Conservation (phyloP, 2,329 filamentous ascomycete genomes). For the Pestalotiopsis sp. region DNA sequence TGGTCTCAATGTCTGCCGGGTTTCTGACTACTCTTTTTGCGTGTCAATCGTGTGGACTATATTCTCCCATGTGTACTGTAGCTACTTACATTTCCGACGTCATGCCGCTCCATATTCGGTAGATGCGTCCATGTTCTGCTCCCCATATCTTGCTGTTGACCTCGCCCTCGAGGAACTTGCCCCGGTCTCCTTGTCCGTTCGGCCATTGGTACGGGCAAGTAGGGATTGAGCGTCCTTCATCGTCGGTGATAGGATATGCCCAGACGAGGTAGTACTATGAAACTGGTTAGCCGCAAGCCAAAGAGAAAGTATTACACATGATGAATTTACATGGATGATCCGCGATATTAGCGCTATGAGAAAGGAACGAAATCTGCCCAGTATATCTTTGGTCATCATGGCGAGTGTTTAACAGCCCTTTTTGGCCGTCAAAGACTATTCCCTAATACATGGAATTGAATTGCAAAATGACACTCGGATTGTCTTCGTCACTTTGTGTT, state of each 20-base stretch:
- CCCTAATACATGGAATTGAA: no score
- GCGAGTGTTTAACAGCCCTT: no score
- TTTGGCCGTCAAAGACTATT: no score
- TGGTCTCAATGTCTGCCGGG: constrained; percentile 35
- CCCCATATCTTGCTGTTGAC: constrained; percentile 36
- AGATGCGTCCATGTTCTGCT: constrained; percentile 35
- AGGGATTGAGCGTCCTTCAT: constrained; percentile 16
- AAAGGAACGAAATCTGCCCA: no score
- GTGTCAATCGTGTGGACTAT: neutral
- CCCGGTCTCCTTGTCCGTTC: constrained; percentile 41
- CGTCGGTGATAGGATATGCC: neutral
- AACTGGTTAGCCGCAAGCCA: neutral
- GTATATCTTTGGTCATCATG: no score
- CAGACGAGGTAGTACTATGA: neutral
- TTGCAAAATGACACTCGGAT: no score
- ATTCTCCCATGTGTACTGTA: neutral
- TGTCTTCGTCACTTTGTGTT: no score
- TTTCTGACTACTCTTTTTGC: constrained; percentile 36
- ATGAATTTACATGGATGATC: no score
- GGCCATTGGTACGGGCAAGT: constrained; percentile 33
- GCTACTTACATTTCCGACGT: constrained; percentile 40
- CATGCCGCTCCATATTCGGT: constrained; percentile 41
- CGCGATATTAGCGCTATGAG: no score
- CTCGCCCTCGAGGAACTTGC: constrained; percentile 42
- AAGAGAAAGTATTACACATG: neutral